Conservation (phyloP, 805 yeast genomes). For the Wickerhamiella sergipiensis region DNA sequence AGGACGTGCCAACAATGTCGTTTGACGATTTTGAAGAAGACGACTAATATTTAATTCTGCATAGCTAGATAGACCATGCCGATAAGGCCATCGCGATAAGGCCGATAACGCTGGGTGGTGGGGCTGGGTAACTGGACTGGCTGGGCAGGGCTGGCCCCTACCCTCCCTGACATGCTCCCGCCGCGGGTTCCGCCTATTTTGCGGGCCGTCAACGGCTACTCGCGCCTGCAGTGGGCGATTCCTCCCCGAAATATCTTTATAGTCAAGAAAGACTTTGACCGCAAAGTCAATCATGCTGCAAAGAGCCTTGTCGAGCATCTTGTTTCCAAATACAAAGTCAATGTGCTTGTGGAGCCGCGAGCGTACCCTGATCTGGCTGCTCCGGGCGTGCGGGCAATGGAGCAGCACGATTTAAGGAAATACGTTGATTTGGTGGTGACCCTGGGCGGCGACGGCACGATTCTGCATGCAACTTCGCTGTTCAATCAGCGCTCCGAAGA, state of each 20-base stretch:
- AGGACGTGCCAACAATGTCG: background rate
- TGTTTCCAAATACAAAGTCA: constrained; percentile 46
- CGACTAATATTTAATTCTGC: background rate
- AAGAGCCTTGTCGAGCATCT: constrained; percentile 47
- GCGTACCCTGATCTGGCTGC: constrained; percentile 52
- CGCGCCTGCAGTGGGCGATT: constrained; percentile 46
- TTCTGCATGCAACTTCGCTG: constrained; percentile 65
- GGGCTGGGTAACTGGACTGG: too few species aligned
- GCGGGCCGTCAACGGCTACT: constrained; percentile 8
- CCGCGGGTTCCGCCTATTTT: constrained; percentile 10
- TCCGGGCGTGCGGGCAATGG: constrained; percentile 23
- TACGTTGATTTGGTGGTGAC: constrained; percentile 71
- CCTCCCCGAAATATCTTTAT: constrained; percentile 64
- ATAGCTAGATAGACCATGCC: too few species aligned
- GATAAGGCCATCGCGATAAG: too few species aligned
- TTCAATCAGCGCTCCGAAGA: constrained; percentile 42
- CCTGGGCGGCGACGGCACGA: constrained; percentile 95
- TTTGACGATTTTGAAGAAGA: constrained; percentile 2
- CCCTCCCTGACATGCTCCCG: constrained; percentile 8
- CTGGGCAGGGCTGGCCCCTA: background rate
- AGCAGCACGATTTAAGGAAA: constrained; percentile 42
- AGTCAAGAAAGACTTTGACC: constrained; percentile 76
- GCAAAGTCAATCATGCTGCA: constrained; percentile 50
- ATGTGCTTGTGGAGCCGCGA: constrained; percentile 63
- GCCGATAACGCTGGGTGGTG: too few species aligned